Evolutionary conservation across 2,329 filamentous ascomycete genomes (phyloP).

Genomic region (Drechslera avenae): DNA sequence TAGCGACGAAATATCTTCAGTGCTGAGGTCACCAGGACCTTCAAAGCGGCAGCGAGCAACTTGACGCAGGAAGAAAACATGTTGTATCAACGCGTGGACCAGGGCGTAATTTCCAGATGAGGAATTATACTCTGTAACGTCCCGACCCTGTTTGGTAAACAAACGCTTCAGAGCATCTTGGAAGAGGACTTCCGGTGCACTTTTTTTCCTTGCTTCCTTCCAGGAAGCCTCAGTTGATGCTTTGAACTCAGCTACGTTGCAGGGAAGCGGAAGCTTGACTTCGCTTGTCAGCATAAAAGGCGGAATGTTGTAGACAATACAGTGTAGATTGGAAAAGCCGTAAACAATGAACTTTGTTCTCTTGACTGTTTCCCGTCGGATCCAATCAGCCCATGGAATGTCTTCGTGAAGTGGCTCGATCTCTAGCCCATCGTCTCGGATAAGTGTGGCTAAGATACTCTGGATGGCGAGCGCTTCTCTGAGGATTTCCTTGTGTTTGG

Average conservation of each 20-base stretch:
- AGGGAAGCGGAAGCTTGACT: conserved; percentile 60
- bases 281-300: conserved; percentile 63
- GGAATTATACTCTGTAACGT: conserved; percentile 40
- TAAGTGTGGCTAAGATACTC: conserved; percentile 61
- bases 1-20: conserved; percentile 50
- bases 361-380: conserved; percentile 58
- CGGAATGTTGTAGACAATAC: conserved; percentile 66
- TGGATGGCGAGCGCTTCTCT: conserved; percentile 63
- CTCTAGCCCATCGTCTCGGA: conserved; percentile 59
- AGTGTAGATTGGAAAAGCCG: conserved; percentile 65
- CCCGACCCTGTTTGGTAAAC: conserved; percentile 40
- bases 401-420: conserved; percentile 63
- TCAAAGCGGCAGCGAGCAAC: conserved; percentile 42
- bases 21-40: conserved; percentile 37
- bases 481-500: conserved; percentile 61
- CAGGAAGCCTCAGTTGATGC: conserved; percentile 58
- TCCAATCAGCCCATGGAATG: conserved; percentile 61
- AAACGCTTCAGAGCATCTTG: conserved; percentile 43
- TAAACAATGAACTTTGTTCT: conserved; percentile 63
- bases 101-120: conserved; percentile 68
- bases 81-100: conserved; percentile 73
- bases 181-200: conserved; percentile 34
- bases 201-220: conserved; percentile 45
- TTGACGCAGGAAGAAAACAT: conserved; percentile 72
- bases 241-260: conserved; percentile 61